Evolutionary conservation across 1,139 yeast species (phyloP), one percentile per base, ranked within the genome.

Genomic region (Candida pseudoviswanathii): DNA sequence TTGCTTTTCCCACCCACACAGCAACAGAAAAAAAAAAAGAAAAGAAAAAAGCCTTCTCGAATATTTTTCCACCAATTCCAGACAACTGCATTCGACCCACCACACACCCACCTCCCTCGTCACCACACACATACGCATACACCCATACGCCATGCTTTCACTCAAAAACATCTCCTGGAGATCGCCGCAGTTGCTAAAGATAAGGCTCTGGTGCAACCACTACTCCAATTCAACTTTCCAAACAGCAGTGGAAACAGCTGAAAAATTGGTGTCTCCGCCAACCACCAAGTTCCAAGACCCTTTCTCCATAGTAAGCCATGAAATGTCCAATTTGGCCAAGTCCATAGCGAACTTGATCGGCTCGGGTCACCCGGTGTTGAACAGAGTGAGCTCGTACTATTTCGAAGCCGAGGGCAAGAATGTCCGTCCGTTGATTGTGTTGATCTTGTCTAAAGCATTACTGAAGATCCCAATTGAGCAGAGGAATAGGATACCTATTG

Each of bases 321-420:
- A 94, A 64, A 94, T 94, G 99, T 86, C 94, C 22, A 84, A 83
- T 41, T 71, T 94, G 61, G 97, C 97, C 31, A 82, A 82, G 63
- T 90, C 91, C 62, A 95, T 94, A 54, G 96, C 96, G 44, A 74
- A 79, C 31, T 77, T 94, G 51, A 85, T 94, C 51, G 97, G 98
- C 1, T 86, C 96, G 0, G 96, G 96, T 5, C 97, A 92, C 63
- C 97, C 98, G 1, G 86, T 95, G 4, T 76, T 94, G 51, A 91
- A 92, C 67, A 77, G 96, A 58, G 96, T 92, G 4, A 86, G 96
- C 26, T 84, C 92, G 44, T 94, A 95, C 70, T 94, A 94, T 69
- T 92, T 95, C 60, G 97, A 92, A 67, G 89, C 95, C 22, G 97
- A 92, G 64, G 99, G 99, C 7, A 94, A 94, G 68, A 96, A 91